Evolutionary conservation across 1,284 basidiomycete genomes (phyloP), one percentile per base, ranked within the genome.

Genomic region (Boletus mariae): DNA sequence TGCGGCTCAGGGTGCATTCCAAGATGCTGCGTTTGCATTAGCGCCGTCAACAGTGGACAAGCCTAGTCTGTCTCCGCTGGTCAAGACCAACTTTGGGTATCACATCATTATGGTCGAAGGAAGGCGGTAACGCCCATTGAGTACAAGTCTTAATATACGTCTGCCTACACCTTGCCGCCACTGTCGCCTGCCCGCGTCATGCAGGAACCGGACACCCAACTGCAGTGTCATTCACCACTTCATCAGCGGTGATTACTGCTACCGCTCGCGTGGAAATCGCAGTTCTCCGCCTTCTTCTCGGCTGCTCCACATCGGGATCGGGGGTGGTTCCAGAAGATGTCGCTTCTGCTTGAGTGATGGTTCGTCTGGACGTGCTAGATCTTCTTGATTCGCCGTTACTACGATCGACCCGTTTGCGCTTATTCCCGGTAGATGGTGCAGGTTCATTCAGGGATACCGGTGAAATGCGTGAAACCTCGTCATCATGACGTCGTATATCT

Each of bases 41-140:
- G 74, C 80, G 40, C 88, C 90, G 4, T 92, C 90, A 5, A 81
- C 84, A 7, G 82, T 88, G 55, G 88, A 90, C 68, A 90, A 88
- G 58, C 89, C 89, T 3, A 72, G 80, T 49, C 64, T 82, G 15
- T 87, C 88, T 5, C 71, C 82, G 9, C 78, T 92, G 44, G 84
- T 92, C 37, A 92, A 90, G 71, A 92, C 90, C 3, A 82, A 79
- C 55, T 85, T 85, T 65, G 90, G 90, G n/a, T 92, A 92, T 66
- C 90, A 92, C 65, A 84, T 92, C 61, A 90, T 92, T 67, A 90
- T 92, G 86, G 88, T 91, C 4, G 89, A 92, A 71, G 87, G 87
- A 17, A 79, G 89, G 47, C 80, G 86, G 53, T 90, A 67, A 78
- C 38, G 29, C 48, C 45, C 43, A 32, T 55, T 49, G 46, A 60